These are phyloP conservation scores for Talaromyces nanjingensis DNA, from an alignment of 495 filamentous ascomycete genomes.

Conservation along the genomic window DNA sequence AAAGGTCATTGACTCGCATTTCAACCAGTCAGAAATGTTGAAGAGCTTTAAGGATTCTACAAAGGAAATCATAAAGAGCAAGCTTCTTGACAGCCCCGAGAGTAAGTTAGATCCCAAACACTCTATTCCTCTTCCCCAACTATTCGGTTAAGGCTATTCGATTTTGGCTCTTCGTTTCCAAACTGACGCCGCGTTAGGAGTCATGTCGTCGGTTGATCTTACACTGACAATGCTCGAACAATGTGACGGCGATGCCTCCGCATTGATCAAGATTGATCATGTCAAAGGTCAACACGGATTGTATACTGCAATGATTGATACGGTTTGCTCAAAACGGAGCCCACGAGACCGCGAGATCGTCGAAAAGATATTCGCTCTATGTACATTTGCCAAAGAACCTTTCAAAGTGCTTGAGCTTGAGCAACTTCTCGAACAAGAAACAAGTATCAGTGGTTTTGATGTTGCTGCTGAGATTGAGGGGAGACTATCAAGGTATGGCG, in stretches of 20 bases:
- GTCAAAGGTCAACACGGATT: background rate
- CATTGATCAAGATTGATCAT: background rate
- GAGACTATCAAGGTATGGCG: background rate
- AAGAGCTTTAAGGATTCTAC: background rate
- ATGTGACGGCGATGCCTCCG: background rate
- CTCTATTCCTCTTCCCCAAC: background rate
- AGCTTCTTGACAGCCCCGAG: background rate
- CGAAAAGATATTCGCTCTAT: background rate
- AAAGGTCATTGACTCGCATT: background rate
- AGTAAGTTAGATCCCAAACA: background rate
- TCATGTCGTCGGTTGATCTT: background rate
- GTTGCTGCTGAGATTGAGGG: background rate
- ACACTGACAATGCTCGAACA: conserved; percentile 2
- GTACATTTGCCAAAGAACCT: background rate
- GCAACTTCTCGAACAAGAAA: background rate
- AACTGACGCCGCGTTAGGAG: background rate
- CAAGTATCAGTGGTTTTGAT: background rate
- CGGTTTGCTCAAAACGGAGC: background rate
- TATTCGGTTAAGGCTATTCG: background rate
- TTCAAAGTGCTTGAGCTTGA: conserved; percentile 1
- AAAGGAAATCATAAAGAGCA: background rate
- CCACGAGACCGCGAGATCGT: background rate
- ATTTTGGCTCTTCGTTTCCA: background rate
- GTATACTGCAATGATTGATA: background rate
- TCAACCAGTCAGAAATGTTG: background rate